Percentiles rank a stretch among this genome's conserved stretches.
These are phyloP conservation scores for Prunella vulgaris DNA, from an alignment of 257 asterid species.

Conservation along the genomic window DNA sequence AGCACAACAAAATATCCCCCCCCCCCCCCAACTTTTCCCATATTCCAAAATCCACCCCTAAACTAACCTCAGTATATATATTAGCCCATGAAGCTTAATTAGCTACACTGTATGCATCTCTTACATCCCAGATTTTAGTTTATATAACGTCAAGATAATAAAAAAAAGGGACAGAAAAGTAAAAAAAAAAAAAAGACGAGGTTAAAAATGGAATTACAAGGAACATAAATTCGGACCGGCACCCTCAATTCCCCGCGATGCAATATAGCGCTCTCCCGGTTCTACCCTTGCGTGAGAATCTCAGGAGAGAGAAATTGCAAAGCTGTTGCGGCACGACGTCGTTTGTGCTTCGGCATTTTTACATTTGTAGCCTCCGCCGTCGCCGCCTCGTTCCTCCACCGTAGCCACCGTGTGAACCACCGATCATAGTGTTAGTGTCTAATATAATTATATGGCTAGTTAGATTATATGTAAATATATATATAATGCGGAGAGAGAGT, in stretches of 20 bases:
- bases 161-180: not conserved
- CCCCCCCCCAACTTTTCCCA: conserved; percentile 8
- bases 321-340: conserved; percentile 23
- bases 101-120: conserved; percentile 38
- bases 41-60: conserved; percentile 23
- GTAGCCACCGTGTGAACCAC: conserved; percentile 27
- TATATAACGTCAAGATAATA: not conserved
- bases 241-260: conserved; percentile 58
- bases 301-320: conserved; percentile 37
- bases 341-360: not conserved
- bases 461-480: not conserved
- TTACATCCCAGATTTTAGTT: conserved; percentile 35
- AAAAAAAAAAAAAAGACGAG: not conserved
- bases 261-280: conserved; percentile 40
- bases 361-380: conserved; percentile 2
- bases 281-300: conserved; percentile 30
- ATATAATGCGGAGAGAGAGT: not conserved
- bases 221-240: conserved; percentile 34
- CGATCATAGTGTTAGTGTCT: conserved; percentile 25
- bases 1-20: conserved; percentile 21
- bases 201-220: conserved; percentile 22
- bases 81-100: not conserved
- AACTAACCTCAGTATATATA: not conserved
- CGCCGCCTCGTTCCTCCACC: conserved; percentile 29
- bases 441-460: not conserved